A percentile compares a stretch with the other conserved stretches of the same genome.
Evolutionary conservation across 2,329 filamentous ascomycete species (phyloP).

Genomic region (Endoconidiophora polonica): DNA sequence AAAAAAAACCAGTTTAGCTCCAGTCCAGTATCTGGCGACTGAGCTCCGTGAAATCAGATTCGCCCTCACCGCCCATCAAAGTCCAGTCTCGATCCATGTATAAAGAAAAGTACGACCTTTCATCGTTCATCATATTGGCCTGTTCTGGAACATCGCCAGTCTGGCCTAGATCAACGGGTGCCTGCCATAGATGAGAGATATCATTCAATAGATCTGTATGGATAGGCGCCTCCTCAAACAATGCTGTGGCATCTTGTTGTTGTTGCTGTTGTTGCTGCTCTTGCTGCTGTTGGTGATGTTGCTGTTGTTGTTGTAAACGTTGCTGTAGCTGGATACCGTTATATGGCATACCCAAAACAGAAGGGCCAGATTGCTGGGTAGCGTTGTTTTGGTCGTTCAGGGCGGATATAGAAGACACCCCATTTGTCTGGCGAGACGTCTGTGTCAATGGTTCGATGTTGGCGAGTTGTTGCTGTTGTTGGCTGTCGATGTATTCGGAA

Average conservation of each 20-base stretch:
- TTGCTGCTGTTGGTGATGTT: not conserved
- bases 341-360: not conserved
- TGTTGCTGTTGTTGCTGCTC: not conserved
- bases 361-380: not conserved
- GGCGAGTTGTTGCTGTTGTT: not conserved
- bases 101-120: conserved; percentile 10
- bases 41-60: conserved; percentile 11
- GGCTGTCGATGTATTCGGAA: conserved; percentile 9
- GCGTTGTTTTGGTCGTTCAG: not conserved
- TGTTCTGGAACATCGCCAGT: conserved; percentile 6
- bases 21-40: conserved; percentile 12
- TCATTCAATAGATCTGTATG: conserved; percentile 11
- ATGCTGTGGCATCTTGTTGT: not conserved
- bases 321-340: not conserved
- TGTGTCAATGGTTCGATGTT: not conserved
- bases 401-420: not conserved
- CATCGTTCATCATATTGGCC: conserved; percentile 10
- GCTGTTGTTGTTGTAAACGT: not conserved
- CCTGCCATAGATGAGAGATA: conserved; percentile 12
- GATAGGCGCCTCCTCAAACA: conserved; percentile 10
- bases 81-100: conserved; percentile 13
- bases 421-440: not conserved
- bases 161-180: conserved; percentile 2
- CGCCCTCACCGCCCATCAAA: conserved; percentile 8
- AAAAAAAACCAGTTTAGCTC: conserved; percentile 1